phyloP scores from a whole-genome alignment of 805 yeast genomes.

The Cyberlindnera misumaiensis region DNA sequence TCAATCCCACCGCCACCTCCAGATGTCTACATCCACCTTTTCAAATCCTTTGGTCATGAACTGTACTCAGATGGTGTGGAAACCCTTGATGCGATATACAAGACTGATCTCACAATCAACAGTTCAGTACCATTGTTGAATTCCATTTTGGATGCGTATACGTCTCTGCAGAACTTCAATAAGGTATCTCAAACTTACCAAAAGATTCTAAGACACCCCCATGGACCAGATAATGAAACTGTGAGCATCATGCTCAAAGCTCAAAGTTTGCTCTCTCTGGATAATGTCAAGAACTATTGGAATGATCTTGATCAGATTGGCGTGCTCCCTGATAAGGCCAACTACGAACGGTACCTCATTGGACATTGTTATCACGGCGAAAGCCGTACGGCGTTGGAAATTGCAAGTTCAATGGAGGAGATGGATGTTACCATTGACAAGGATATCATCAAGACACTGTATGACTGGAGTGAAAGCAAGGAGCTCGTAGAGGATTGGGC shows the following conservation, averaged over 20 bases:
- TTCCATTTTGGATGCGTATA: slow-evolving; percentile 56
- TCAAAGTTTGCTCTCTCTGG: slow-evolving; percentile 44
- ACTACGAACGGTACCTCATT: slow-evolving; percentile 54
- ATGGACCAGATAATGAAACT: slow-evolving; percentile 51
- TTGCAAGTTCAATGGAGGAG: slow-evolving; percentile 41
- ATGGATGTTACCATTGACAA: slow-evolving; percentile 38
- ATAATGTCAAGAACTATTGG: slow-evolving; percentile 58
- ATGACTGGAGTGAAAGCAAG: slow-evolving; percentile 33
- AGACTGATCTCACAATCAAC: slow-evolving; percentile 52
- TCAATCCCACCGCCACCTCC: slow-evolving; percentile 39
- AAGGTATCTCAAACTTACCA: slow-evolving; percentile 56
- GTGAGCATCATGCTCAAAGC: slow-evolving; percentile 61
- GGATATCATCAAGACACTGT: slow-evolving; percentile 40
- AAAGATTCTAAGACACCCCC: slow-evolving; percentile 48
- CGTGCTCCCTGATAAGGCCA: slow-evolving; percentile 43
- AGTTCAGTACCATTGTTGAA: slow-evolving; percentile 55
- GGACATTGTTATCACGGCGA: slow-evolving; percentile 66
- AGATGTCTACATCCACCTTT: slow-evolving; percentile 54
- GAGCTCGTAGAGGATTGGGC: slow-evolving; percentile 31
- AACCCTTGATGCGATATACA: slow-evolving; percentile 55
- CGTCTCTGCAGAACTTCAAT: slow-evolving; percentile 47
- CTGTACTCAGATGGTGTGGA: slow-evolving; percentile 59
- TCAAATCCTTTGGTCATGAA: slow-evolving; percentile 52
- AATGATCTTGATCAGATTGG: slow-evolving; percentile 41
- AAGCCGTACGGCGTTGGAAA: slow-evolving; percentile 46